Evolutionary conservation across 108 stramenopile genomes (phyloP).

Genomic region (Nitzschia inconspicua): DNA sequence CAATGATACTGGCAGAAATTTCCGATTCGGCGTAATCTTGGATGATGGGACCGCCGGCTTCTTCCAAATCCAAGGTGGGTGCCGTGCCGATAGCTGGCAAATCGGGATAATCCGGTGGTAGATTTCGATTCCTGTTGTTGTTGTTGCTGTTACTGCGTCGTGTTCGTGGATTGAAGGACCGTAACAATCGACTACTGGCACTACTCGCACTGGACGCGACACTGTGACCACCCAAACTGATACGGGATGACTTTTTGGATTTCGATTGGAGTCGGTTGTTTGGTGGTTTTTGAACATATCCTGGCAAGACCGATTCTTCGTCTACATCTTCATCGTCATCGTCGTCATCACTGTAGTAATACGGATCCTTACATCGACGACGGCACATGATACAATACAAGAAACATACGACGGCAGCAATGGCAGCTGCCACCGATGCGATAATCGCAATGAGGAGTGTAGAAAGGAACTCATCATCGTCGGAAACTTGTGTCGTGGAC

Average conservation of each 20-base stretch:
- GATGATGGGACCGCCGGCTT: not conserved
- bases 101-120: not conserved
- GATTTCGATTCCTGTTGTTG: not conserved
- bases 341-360: no score
- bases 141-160: not conserved
- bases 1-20: not conserved
- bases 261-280: no score
- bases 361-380: no score
- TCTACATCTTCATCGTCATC: no score
- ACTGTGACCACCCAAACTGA: no score
- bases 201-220: no score
- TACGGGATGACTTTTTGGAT: slow-evolving; percentile 2
- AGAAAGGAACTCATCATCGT: not conserved
- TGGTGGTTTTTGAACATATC: no score
- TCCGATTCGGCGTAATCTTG: not conserved
- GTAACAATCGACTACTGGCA: no score
- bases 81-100: slow-evolving; percentile 5
- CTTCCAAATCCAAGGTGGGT: slow-evolving; percentile 1
- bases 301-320: no score
- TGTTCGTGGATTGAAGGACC: not conserved
- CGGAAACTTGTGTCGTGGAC: not conserved
- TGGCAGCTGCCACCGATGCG: slow-evolving; percentile 1
- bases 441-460: slow-evolving; percentile 11
- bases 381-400: slow-evolving; percentile 10
- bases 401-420: slow-evolving; percentile 12